A percentile compares a stretch with the other conserved stretches of the same genome.
These are phyloP conservation scores for Laburnicola sp. DNA, from an alignment of 2,329 filamentous ascomycete genomes.

Conservation along the genomic window DNA sequence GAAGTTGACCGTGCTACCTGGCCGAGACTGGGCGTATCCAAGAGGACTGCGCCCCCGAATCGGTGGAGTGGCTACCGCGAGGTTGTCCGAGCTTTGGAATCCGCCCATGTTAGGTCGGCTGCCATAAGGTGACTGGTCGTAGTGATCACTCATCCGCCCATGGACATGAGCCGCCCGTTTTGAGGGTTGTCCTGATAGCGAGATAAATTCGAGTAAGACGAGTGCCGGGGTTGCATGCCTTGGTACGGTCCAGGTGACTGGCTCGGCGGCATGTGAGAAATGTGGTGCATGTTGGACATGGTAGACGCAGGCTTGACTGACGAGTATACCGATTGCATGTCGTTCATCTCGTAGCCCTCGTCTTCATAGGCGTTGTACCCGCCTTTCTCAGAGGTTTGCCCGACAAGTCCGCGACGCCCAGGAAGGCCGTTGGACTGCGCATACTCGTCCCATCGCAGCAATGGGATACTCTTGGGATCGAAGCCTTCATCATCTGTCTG, in stretches of 20 bases:
- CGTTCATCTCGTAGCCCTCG: slow-evolving; percentile 90
- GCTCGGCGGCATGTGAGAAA: slow-evolving; percentile 74
- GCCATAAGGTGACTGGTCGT: slow-evolving; percentile 44
- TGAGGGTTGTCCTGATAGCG: slow-evolving; percentile 66
- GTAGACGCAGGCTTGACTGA: slow-evolving; percentile 85
- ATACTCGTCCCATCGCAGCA: slow-evolving; percentile 98
- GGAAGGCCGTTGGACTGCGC: slow-evolving; percentile 83
- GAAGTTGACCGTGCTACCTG: slow-evolving; percentile 62
- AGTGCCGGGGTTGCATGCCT: slow-evolving; percentile 67
- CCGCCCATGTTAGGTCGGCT: slow-evolving; percentile 48
- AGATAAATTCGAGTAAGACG: slow-evolving; percentile 68
- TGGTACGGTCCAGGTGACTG: slow-evolving; percentile 72
- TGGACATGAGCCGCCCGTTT: slow-evolving; percentile 60
- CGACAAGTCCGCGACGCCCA: slow-evolving; percentile 73
- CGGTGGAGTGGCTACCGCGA: slow-evolving; percentile 43
- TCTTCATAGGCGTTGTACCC: slow-evolving; percentile 67
- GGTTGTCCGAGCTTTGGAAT: slow-evolving; percentile 47
- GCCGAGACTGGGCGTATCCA: slow-evolving; percentile 53
- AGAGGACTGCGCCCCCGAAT: slow-evolving; percentile 54
- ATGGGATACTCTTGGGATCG: slow-evolving; percentile 87
- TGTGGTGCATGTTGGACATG: slow-evolving; percentile 77
- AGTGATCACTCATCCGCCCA: slow-evolving; percentile 58
- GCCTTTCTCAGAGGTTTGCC: slow-evolving; percentile 60
- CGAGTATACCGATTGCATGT: slow-evolving; percentile 95
- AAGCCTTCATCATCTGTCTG: slow-evolving; percentile 81